Conservation (phyloP, 495 filamentous ascomycete species). For the Trypethelium eluteriae region DNA sequence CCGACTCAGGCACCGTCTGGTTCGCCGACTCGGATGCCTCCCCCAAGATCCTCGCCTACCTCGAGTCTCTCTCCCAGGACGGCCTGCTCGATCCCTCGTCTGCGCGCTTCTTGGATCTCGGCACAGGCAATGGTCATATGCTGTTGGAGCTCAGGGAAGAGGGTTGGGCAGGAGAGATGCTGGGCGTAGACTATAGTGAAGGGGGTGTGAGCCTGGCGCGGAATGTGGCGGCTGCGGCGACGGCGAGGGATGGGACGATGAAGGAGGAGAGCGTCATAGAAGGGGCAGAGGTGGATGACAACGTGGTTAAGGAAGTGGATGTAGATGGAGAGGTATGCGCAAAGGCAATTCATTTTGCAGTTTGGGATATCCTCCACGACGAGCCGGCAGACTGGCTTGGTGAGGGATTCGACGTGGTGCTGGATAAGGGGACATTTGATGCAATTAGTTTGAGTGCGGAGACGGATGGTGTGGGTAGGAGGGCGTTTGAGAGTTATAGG, state of each 20-base stretch:
- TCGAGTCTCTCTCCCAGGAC: constrained; percentile 33
- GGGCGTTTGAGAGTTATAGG: constrained; percentile 64
- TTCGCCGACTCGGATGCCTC: constrained; percentile 68
- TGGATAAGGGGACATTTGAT: constrained; percentile 98
- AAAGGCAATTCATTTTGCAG: too few relatives aligned
- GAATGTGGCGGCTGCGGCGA: constrained; percentile 19
- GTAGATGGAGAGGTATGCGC: not conserved
- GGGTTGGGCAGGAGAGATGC: constrained; percentile 53
- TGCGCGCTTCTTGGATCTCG: constrained; percentile 60
- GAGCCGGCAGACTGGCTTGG: constrained; percentile 29
- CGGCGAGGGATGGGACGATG: constrained; percentile 14
- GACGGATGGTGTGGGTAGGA: constrained; percentile 43
- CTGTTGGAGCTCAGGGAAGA: constrained; percentile 63
- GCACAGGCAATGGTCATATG: constrained; percentile 88
- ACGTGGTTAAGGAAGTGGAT: constrained; percentile 12
- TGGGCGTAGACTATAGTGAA: constrained; percentile 82
- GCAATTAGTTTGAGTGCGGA: constrained; percentile 70
- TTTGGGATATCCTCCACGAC: constrained; percentile 65
- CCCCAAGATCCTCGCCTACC: constrained; percentile 50
- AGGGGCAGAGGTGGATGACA: constrained; percentile 14
- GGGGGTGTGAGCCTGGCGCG: constrained; percentile 64
- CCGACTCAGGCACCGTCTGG: constrained; percentile 65
- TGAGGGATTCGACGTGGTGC: constrained; percentile 71
- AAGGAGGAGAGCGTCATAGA: constrained; percentile 48
- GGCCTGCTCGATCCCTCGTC: constrained; percentile 23